These are phyloP conservation scores for Lecanicillium sp. DNA, from an alignment of 2,329 filamentous ascomycete genomes.

Conservation along the genomic window DNA sequence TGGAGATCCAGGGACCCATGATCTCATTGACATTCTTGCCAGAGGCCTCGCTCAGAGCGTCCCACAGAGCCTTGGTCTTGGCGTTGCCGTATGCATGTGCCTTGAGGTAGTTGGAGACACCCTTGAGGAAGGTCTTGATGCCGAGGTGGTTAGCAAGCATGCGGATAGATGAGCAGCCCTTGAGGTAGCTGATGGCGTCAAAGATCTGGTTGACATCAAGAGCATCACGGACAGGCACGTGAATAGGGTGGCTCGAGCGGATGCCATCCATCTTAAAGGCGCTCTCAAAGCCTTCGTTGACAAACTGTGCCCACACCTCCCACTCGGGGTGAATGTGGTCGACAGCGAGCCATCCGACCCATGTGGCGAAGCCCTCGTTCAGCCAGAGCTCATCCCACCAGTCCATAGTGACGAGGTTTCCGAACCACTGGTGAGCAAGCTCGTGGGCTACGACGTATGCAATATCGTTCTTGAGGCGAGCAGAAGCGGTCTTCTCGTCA, in stretches of 20 bases:
- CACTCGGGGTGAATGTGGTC: conserved; percentile 93
- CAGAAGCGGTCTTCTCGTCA: conserved; percentile 85
- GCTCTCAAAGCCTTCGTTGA: conserved; percentile 88
- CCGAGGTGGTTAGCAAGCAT: conserved; percentile 92
- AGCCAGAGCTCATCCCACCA: conserved; percentile 95
- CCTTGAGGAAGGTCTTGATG: conserved; percentile 79
- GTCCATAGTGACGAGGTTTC: conserved; percentile 92
- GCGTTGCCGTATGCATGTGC: conserved; percentile 84
- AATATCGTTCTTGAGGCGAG: conserved; percentile 84
- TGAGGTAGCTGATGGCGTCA: conserved; percentile 91
- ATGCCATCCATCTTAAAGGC: conserved; percentile 86
- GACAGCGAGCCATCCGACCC: conserved; percentile 92
- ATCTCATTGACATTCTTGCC: conserved; percentile 77
- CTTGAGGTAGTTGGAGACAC: conserved; percentile 84
- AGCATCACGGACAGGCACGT: conserved; percentile 88
- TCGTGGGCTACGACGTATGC: conserved; percentile 99
- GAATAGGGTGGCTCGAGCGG: conserved; percentile 88
- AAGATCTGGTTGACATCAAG: conserved; percentile 98
- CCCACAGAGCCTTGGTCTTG: conserved; percentile 86
- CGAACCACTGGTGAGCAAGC: conserved; percentile 93
- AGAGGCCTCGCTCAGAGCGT: conserved; percentile 77
- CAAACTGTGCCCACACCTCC: conserved; percentile 97
- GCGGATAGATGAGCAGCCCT: conserved; percentile 91
- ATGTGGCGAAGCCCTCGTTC: conserved; percentile 95
- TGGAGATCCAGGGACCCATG: conserved; percentile 93